Percentiles rank a stretch among this genome's conserved stretches.
phyloP scores from a whole-genome alignment of 441 rosid species.

The Adansonia madagascariensis region DNA sequence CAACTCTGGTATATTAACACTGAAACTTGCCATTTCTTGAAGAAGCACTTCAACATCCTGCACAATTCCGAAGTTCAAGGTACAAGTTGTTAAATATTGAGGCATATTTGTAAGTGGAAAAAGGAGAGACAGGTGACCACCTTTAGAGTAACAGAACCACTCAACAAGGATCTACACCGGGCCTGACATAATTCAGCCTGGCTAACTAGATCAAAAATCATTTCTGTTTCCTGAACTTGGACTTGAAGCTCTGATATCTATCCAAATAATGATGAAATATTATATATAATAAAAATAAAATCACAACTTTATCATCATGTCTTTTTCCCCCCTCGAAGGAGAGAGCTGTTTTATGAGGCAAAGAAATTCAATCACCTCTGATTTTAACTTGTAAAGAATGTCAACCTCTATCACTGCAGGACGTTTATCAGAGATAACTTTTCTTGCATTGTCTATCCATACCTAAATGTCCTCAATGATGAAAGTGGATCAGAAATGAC shows the following conservation, averaged over 20 bases:
- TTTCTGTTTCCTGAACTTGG: conserved; percentile 62
- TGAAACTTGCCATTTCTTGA: conserved; percentile 54
- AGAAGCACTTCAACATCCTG: conserved; percentile 73
- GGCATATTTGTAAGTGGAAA: conserved; percentile 20
- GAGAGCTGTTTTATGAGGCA: conserved; percentile 22
- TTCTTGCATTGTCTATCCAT: conserved; percentile 59
- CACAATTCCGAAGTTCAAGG: conserved; percentile 27
- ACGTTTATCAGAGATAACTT: conserved; percentile 46
- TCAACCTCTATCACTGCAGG: conserved; percentile 56
- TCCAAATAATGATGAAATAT: conserved; percentile 32
- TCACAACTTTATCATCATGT: conserved; percentile 15
- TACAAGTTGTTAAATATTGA: conserved; percentile 10
- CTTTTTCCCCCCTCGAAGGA: neutral
- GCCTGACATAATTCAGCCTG: conserved; percentile 67
- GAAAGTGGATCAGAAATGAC: conserved; percentile 32
- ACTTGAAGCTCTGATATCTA: conserved; percentile 79
- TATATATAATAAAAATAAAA: conserved; percentile 24
- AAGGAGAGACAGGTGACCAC: conserved; percentile 39
- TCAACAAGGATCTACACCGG: conserved; percentile 56
- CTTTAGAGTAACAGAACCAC: conserved; percentile 56
- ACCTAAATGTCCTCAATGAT: conserved; percentile 48
- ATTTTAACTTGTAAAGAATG: conserved; percentile 68
- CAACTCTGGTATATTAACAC: conserved; percentile 70
- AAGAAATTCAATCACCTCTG: conserved; percentile 60
- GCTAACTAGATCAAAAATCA: conserved; percentile 54